Evolutionary conservation across 495 filamentous ascomycete species (phyloP).

Genomic region (Tuber brumale): DNA sequence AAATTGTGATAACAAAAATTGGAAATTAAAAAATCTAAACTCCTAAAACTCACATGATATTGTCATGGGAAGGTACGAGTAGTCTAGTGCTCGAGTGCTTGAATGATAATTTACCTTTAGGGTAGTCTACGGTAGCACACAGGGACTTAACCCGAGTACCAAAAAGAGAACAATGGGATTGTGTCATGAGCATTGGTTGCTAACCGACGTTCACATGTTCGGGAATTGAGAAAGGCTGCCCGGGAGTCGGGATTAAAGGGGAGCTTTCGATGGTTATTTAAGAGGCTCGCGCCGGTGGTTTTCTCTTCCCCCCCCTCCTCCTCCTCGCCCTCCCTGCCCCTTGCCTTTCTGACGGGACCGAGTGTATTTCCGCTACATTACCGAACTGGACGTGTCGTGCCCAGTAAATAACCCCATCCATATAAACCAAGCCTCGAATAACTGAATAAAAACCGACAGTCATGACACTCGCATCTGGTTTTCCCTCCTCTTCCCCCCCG

Average conservation of each 20-base stretch:
- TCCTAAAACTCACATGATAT: too few relatives aligned
- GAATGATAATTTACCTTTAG: too few relatives aligned
- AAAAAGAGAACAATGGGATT: not conserved
- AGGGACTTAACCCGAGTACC: not conserved
- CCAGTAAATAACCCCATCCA: not conserved
- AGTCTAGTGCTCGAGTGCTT: too few relatives aligned
- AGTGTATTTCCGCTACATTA: not conserved
- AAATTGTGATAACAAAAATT: not conserved
- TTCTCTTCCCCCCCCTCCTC: not conserved
- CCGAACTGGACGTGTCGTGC: not conserved
- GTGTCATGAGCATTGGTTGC: not conserved
- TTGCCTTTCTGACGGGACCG: not conserved
- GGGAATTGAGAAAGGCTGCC: not conserved
- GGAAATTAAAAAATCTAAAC: not conserved
- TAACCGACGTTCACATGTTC: not conserved
- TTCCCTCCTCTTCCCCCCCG: not conserved
- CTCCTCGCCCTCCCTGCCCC: not conserved
- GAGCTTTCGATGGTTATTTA: not conserved
- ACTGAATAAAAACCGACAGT: not conserved
- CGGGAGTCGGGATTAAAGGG: not conserved
- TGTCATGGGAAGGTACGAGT: too few relatives aligned
- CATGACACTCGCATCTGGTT: conserved; percentile 25
- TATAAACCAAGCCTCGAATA: not conserved
- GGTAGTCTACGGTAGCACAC: too few relatives aligned
- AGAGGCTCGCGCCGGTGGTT: not conserved